phyloP scores from a whole-genome alignment of 768 basidiomycete species.

The Kockovaella imperatae region DNA sequence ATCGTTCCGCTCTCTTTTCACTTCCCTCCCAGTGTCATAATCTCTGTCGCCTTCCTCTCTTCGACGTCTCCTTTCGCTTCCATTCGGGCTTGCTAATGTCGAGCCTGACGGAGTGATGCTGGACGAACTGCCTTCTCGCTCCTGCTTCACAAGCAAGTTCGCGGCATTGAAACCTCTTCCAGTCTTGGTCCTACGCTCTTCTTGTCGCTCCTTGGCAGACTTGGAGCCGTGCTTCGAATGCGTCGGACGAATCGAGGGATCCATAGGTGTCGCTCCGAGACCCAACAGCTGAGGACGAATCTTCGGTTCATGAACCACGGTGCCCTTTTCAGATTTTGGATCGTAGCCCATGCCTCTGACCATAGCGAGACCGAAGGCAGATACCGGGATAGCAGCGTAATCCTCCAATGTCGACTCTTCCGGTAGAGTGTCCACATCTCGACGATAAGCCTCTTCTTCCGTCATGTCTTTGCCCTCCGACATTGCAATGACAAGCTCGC shows the following conservation, averaged over 20 bases:
- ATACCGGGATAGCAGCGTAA: constrained; percentile 83
- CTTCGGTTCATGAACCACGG: constrained; percentile 73
- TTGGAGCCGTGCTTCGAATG: constrained; percentile 24
- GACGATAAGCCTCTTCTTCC: constrained; percentile 74
- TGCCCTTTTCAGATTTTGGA: constrained; percentile 52
- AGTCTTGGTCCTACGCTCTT: constrained; percentile 42
- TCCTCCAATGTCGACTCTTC: constrained; percentile 64
- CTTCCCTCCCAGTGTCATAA: constrained; percentile 18
- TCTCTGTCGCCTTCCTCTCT: constrained; percentile 10
- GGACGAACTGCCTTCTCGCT: constrained; percentile 46
- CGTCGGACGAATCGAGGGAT: constrained; percentile 57
- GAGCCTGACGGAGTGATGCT: constrained; percentile 5
- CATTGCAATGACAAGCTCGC: constrained; percentile 57
- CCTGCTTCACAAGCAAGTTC: constrained; percentile 56
- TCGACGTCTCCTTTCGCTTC: constrained; percentile 6
- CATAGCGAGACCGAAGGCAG: constrained; percentile 86
- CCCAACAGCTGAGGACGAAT: constrained; percentile 80
- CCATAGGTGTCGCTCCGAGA: constrained; percentile 83
- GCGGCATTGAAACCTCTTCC: constrained; percentile 74
- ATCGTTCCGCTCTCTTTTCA: constrained; percentile 10
- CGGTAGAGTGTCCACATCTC: constrained; percentile 68
- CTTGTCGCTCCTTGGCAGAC: constrained; percentile 43
- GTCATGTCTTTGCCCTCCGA: constrained; percentile 46
- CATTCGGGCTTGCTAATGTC: constrained; percentile 8
- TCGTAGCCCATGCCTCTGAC: constrained; percentile 97